Evolutionary conservation across 805 yeast species (phyloP).

Genomic region (Kodamaea neixiangensis): DNA sequence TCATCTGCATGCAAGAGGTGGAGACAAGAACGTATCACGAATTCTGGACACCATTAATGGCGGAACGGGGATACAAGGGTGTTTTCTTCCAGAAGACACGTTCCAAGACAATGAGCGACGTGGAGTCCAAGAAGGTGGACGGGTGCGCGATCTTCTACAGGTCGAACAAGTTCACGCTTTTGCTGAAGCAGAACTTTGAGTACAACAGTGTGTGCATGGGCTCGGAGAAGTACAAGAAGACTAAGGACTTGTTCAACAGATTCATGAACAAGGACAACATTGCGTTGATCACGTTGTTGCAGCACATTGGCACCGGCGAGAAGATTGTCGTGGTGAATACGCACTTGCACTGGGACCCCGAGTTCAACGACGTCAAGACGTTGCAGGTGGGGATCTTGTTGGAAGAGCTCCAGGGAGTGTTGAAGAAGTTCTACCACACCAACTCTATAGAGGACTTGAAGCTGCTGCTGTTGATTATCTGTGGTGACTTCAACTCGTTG

Average conservation of each 20-base stretch:
- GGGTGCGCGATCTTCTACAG: constrained; percentile 97
- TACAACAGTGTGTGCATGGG: constrained; percentile 80
- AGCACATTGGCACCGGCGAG: constrained; percentile 71
- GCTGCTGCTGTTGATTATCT: constrained; percentile 74
- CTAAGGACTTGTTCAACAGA: constrained; percentile 93
- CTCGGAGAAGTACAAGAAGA: constrained; percentile 83
- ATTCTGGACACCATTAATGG: constrained; percentile 77
- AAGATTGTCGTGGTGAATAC: constrained; percentile 79
- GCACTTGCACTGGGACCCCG: constrained; percentile 98
- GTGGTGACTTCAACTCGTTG: constrained; percentile 96
- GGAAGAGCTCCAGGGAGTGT: constrained; percentile 76
- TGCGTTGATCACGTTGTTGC: constrained; percentile 75
- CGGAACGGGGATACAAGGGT: constrained; percentile 75
- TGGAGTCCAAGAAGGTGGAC: constrained; percentile 87
- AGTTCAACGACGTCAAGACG: constrained; percentile 91
- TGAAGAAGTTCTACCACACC: constrained; percentile 50
- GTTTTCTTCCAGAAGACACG: constrained; percentile 85
- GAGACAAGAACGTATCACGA: constrained; percentile 86
- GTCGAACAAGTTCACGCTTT: constrained; percentile 62
- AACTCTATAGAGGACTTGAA: constrained; percentile 52
- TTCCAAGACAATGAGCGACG: constrained; percentile 83
- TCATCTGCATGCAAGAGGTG: constrained; percentile 93
- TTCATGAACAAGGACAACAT: constrained; percentile 95
- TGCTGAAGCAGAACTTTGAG: constrained; percentile 75
- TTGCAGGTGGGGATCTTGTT: constrained; percentile 90